phyloP scores from a whole-genome alignment of 2,329 filamentous ascomycete species.

The Metarhizium rileyi region DNA sequence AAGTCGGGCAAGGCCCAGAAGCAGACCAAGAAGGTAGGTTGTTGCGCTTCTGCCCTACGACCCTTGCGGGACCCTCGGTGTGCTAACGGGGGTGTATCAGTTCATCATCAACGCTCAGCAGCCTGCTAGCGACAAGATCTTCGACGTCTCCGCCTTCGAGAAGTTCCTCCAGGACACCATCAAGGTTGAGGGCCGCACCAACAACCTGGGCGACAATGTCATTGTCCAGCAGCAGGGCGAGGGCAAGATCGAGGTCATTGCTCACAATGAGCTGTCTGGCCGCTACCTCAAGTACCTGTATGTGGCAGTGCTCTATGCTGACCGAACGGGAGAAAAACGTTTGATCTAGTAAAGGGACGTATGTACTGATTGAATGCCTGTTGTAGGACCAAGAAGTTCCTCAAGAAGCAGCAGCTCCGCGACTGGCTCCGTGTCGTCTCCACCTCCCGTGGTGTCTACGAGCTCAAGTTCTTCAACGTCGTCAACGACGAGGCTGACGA shows the following conservation, averaged over 20 bases:
- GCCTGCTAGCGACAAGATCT: constrained; percentile 99
- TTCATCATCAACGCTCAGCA: constrained; percentile 99
- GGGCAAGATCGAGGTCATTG: constrained; percentile 95
- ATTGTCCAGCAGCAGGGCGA: constrained; percentile 84
- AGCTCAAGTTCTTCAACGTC: constrained; percentile 99
- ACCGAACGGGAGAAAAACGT: no score
- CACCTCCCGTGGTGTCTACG: constrained; percentile 96
- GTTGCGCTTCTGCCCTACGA: background rate
- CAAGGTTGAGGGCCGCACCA: constrained; percentile 98
- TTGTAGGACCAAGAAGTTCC: constrained; percentile 96
- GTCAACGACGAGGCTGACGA: constrained; percentile 97
- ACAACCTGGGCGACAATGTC: constrained; percentile 93
- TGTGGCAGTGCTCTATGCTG: constrained; percentile 31
- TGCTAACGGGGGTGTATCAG: constrained; percentile 33
- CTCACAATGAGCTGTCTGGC: constrained; percentile 96
- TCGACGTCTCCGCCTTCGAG: constrained; percentile 96
- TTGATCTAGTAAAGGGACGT: no score
- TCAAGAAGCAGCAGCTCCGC: constrained; percentile 99
- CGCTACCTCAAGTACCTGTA: constrained; percentile 99
- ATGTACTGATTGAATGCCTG: background rate
- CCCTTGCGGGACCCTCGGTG: background rate
- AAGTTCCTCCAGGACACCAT: constrained; percentile 99
- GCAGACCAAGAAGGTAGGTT: constrained; percentile 71
- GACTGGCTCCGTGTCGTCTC: constrained; percentile 99
- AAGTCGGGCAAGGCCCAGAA: constrained; percentile 65